These are phyloP conservation scores for Metarhizium guizhouense DNA, from an alignment of 2,329 filamentous ascomycete genomes.

Conservation along the genomic window DNA sequence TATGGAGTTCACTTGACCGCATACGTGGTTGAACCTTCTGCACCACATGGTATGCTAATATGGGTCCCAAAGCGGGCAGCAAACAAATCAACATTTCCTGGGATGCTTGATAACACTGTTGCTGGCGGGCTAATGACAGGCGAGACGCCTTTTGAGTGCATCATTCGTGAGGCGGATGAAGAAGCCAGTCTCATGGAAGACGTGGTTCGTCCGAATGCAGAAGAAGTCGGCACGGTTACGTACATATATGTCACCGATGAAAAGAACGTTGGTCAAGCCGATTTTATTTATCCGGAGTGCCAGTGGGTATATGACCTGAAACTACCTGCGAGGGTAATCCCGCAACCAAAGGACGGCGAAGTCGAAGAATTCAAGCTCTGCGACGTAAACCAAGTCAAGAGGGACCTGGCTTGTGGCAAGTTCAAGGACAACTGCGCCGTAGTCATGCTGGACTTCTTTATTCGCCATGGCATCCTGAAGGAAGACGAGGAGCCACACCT, in stretches of 20 bases:
- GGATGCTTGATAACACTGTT: constrained; percentile 94
- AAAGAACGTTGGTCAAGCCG: constrained; percentile 69
- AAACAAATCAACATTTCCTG: constrained; percentile 76
- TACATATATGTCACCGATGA: constrained; percentile 77
- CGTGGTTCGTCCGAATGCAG: constrained; percentile 53
- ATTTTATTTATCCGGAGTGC: constrained; percentile 79
- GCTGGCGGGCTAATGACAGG: constrained; percentile 70
- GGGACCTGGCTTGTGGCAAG: constrained; percentile 58
- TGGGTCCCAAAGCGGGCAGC: constrained; percentile 75
- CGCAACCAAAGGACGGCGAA: constrained; percentile 76
- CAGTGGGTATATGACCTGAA: constrained; percentile 89
- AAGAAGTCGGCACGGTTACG: constrained; percentile 60
- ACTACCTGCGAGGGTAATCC: constrained; percentile 57
- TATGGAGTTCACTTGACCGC: constrained; percentile 79
- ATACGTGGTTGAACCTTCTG: constrained; percentile 42
- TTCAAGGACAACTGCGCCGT: constrained; percentile 93
- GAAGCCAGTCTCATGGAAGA: constrained; percentile 73
- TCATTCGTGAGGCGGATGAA: constrained; percentile 80
- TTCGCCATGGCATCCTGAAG: constrained; percentile 74
- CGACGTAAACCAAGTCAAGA: constrained; percentile 66
- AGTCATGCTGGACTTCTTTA: constrained; percentile 80
- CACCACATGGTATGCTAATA: constrained; percentile 54
- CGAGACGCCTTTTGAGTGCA: constrained; percentile 70
- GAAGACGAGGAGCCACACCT: constrained; percentile 70
- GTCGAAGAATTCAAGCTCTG: constrained; percentile 77